Percentiles rank a stretch among this genome's conserved stretches.
These are phyloP conservation scores for Sporisorium exsertum DNA, from an alignment of 1,284 basidiomycete genomes.

Conservation along the genomic window DNA sequence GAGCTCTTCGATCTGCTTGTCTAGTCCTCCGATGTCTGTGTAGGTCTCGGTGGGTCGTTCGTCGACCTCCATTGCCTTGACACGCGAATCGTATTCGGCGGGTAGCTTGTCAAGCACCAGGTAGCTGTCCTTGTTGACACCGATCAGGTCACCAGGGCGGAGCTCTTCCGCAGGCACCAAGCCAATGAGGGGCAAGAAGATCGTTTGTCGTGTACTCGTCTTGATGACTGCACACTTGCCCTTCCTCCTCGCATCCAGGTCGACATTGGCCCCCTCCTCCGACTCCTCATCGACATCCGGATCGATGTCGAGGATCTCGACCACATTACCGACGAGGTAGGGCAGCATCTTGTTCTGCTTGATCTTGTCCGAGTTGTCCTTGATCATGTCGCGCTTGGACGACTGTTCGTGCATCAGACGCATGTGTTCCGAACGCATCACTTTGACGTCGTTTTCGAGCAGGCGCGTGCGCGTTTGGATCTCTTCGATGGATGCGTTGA, in stretches of 20 bases:
- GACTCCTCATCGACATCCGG: constrained; percentile 88
- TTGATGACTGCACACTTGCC: constrained; percentile 99
- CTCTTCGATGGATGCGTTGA: constrained; percentile 62
- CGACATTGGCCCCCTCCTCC: constrained; percentile 83
- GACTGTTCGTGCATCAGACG: constrained; percentile 92
- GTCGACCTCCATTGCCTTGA: constrained; percentile 93
- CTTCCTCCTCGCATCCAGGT: constrained; percentile 91
- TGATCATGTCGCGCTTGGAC: constrained; percentile 97
- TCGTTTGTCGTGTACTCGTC: constrained; percentile 93
- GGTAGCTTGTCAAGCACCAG: constrained; percentile 90
- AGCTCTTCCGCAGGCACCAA: constrained; percentile 92
- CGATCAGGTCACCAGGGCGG: constrained; percentile 91
- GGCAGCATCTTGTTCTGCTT: constrained; percentile 99
- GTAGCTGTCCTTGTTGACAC: constrained; percentile 99
- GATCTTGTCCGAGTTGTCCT: constrained; percentile 97
- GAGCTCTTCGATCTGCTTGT: constrained; percentile 85
- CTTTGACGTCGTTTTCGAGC: constrained; percentile 68
- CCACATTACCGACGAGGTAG: constrained; percentile 95
- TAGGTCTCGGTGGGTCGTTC: constrained; percentile 83
- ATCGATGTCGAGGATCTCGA: constrained; percentile 87
- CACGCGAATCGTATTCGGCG: constrained; percentile 81
- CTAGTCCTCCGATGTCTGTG: constrained; percentile 81
- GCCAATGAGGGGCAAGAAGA: constrained; percentile 97
- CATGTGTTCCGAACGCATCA: constrained; percentile 78
- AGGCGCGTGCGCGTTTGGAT: constrained; percentile 66